Conservation (phyloP, 805 yeast species). For the Candida cerambycidarum region DNA sequence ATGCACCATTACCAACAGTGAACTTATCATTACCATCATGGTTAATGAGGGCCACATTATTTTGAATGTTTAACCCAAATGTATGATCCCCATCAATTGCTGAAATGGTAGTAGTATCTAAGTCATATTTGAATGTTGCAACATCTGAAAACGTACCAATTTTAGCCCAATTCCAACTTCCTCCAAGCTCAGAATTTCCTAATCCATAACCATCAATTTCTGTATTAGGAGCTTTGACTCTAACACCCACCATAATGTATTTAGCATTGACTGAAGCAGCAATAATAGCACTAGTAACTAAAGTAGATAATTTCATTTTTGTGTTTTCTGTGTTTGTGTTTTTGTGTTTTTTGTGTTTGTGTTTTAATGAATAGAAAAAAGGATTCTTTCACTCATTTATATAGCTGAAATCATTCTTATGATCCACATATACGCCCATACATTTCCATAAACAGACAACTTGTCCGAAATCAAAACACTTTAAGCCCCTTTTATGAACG, state of each 20-base stretch:
- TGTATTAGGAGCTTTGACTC: not conserved
- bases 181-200: not conserved
- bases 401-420: too few species aligned
- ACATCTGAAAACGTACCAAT: not conserved
- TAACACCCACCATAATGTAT: not conserved
- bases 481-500: too few species aligned
- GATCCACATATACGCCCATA: too few species aligned
- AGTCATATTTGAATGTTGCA: not conserved
- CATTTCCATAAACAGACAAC: too few species aligned
- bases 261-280: not conserved
- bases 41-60: not conserved
- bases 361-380: not conserved
- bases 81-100: not conserved
- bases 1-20: not conserved
- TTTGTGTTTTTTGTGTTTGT: not conserved
- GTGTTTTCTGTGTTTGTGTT: too few species aligned
- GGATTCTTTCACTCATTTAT: too few species aligned
- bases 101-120: not conserved
- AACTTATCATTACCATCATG: not conserved
- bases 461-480: too few species aligned
- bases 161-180: not conserved
- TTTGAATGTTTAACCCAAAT: not conserved
- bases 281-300: not conserved
- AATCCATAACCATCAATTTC: slow-evolving; percentile 1
- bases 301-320: not conserved